These are phyloP conservation scores for Wallemia hederae DNA, from an alignment of 1,284 basidiomycete genomes.

Conservation along the genomic window DNA sequence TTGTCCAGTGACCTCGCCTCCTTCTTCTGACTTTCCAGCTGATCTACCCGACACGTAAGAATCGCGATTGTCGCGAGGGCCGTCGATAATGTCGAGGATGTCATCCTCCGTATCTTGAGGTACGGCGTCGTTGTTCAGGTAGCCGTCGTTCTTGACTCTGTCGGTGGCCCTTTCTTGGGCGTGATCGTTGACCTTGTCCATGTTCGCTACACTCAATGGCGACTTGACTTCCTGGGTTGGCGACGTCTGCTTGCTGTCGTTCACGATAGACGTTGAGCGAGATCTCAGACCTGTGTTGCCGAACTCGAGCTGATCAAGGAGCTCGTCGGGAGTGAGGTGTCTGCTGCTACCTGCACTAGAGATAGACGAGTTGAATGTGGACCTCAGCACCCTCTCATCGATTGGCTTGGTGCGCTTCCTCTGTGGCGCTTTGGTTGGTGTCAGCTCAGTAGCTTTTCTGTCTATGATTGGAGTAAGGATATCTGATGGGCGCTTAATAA, in stretches of 20 bases:
- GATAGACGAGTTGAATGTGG: slow-evolving; percentile 1
- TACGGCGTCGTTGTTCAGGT: no score
- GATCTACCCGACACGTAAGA: neutral
- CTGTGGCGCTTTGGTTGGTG: slow-evolving; percentile 31
- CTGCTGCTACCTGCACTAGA: neutral
- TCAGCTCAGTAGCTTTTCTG: slow-evolving; percentile 59
- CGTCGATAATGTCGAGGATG: neutral
- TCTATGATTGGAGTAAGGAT: slow-evolving; percentile 55
- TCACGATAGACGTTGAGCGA: neutral
- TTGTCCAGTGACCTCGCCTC: neutral
- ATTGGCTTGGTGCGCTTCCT: slow-evolving; percentile 64
- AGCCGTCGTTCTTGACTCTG: no score
- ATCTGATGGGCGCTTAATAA: slow-evolving; percentile 41
- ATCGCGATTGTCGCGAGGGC: neutral
- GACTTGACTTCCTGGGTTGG: neutral
- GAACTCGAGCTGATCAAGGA: neutral
- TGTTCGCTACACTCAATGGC: no score
- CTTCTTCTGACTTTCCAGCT: neutral
- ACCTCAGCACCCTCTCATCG: slow-evolving; percentile 39
- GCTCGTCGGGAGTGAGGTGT: neutral
- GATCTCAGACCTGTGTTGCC: neutral
- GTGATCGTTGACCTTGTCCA: neutral
- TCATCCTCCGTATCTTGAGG: neutral
- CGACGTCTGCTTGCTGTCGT: neutral
- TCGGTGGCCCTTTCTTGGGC: neutral